Evolutionary conservation across 2,329 filamentous ascomycete species (phyloP), one percentile per base, ranked within the genome.

Genomic region (Clathrospora elynae): DNA sequence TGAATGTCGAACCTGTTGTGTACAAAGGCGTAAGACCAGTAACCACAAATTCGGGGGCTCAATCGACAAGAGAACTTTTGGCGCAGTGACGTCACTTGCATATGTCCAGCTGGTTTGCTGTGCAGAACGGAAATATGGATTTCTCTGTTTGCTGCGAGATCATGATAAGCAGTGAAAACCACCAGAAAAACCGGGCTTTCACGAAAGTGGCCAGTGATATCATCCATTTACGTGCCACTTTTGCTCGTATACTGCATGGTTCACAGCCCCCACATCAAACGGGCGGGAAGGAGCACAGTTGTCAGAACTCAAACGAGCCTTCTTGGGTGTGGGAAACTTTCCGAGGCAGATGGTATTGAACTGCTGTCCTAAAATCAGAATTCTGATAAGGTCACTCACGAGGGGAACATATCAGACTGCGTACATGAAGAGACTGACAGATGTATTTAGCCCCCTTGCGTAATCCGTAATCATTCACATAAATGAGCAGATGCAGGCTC

Each of bases 391-490:
- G 11, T 16, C 16, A 29, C 7, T 24, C n/a, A 28, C 6, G 20
- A 23, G 6, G 10, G 6, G 10, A 23, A 23, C 20, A 23, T 23
- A 6, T 23, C 20, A 6, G 20, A 23, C 6, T 23, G 20, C 20
- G n/a, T n/a, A n/a, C n/a, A n/a, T n/a, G n/a, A n/a, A n/a, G n/a
- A n/a, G n/a, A n/a, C n/a, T n/a, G n/a, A 12, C 19, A 20, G 22
- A 10, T 36, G 22, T 10, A n/a, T 29, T 20, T 42, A 13, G 24
- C n/a, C 14, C 22, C 20, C 23, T 24, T 5, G 9, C 13, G 40
- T 28, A 45, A 12, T 26, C 35, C 44, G 29, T 46, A 28, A 25
- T 23, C 14, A 6, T 9, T 35, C 35, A 45, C 22, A 16, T 43
- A 39, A 20, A 42, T 38, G 38, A 45, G 28, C 25, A 30, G 12